These are phyloP conservation scores for Metschnikowia vanudenii DNA, from an alignment of 805 yeast species.

Conservation along the genomic window DNA sequence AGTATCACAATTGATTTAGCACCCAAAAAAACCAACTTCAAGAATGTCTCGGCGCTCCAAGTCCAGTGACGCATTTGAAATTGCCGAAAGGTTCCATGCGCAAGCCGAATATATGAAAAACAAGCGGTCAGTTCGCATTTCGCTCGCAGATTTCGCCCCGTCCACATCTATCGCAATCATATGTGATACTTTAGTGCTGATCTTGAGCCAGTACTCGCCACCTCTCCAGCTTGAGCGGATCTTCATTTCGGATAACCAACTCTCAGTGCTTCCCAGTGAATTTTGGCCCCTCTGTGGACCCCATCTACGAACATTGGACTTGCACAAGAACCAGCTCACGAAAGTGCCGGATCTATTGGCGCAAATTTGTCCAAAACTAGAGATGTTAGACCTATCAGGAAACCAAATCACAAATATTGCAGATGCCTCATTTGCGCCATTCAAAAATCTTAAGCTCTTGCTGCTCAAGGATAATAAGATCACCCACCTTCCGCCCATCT, in stretches of 20 bases:
- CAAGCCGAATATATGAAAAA: slow-evolving; percentile 15
- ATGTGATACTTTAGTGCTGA: slow-evolving; percentile 12
- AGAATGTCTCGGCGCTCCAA: slow-evolving; percentile 3
- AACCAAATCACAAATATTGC: slow-evolving; percentile 55
- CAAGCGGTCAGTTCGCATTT: slow-evolving; percentile 16
- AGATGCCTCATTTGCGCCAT: slow-evolving; percentile 31
- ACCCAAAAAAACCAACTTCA: background rate
- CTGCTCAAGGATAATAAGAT: slow-evolving; percentile 60
- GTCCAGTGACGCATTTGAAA: slow-evolving; percentile 2
- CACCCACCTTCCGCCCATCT: slow-evolving; percentile 50
- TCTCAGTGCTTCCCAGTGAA: slow-evolving; percentile 14
- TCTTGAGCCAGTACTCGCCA: slow-evolving; percentile 10
- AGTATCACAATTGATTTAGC: too few relatives aligned
- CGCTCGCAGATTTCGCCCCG: slow-evolving; percentile 14
- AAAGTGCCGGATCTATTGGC: slow-evolving; percentile 50
- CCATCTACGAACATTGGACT: slow-evolving; percentile 51
- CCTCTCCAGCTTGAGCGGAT: slow-evolving; percentile 14
- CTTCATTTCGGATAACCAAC: slow-evolving; percentile 9
- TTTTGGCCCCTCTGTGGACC: slow-evolving; percentile 13
- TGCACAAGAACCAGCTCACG: slow-evolving; percentile 58
- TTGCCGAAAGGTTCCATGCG: slow-evolving; percentile 5
- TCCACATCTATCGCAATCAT: slow-evolving; percentile 10
- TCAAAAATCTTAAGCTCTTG: slow-evolving; percentile 53
- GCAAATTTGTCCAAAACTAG: slow-evolving; percentile 42
- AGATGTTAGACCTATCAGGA: slow-evolving; percentile 62